Percentiles rank a stretch among this genome's conserved stretches.
These are phyloP conservation scores for Oryza australiensis DNA, from an alignment of 176 grass and related monocot genomes.

Conservation along the genomic window DNA sequence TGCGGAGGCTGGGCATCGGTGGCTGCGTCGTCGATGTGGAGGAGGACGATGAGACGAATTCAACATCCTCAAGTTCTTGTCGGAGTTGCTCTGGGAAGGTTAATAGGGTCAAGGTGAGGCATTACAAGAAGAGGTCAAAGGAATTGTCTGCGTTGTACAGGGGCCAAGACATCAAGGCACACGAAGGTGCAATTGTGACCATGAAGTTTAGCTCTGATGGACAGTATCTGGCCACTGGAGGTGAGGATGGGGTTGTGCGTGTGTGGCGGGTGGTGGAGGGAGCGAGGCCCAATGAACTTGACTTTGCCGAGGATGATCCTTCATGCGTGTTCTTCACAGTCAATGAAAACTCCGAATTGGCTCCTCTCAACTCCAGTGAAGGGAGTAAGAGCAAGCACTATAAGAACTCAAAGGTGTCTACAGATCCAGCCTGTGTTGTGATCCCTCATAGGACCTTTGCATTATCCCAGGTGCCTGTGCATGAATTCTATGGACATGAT, in stretches of 20 bases:
- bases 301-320: slow-evolving; percentile 62
- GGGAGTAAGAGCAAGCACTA: slow-evolving; percentile 53
- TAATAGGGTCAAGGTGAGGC: slow-evolving; percentile 62
- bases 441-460: slow-evolving; percentile 72
- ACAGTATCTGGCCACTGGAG: slow-evolving; percentile 76
- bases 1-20: slow-evolving; percentile 64
- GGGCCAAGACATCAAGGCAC: slow-evolving; percentile 79
- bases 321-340: slow-evolving; percentile 70
- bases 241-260: slow-evolving; percentile 76
- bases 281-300: slow-evolving; percentile 34
- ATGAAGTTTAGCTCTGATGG: slow-evolving; percentile 85
- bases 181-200: slow-evolving; percentile 63
- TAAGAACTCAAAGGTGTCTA: slow-evolving; percentile 43
- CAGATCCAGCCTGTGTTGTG: slow-evolving; percentile 68
- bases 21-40: slow-evolving; percentile 42
- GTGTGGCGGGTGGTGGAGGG: slow-evolving; percentile 76
- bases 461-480: slow-evolving; percentile 56
- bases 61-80: slow-evolving; percentile 44
- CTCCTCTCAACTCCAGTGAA: slow-evolving; percentile 45
- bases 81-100: slow-evolving; percentile 30
- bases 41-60: slow-evolving; percentile 41
- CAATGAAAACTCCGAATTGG: slow-evolving; percentile 65
- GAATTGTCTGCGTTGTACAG: slow-evolving; percentile 82
- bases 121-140: slow-evolving; percentile 64
- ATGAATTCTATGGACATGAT: slow-evolving; percentile 72